phyloP scores from a whole-genome alignment of 257 asterid species.

The Jaltomata sinuosa region DNA sequence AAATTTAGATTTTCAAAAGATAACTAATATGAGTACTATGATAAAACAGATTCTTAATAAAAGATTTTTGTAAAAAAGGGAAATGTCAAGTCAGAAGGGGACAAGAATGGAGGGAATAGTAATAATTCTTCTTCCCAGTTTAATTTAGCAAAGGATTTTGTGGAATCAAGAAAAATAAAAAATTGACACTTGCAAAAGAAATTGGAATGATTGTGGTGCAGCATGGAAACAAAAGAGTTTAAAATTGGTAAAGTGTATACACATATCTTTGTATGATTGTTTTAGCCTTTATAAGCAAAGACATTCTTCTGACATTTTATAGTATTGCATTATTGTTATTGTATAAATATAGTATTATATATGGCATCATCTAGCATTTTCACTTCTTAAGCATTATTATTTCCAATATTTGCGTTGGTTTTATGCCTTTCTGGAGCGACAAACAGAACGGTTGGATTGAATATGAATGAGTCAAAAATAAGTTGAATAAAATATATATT shows the following conservation, averaged over 20 bases:
- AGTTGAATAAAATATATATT: too few relatives aligned
- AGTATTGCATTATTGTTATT: background rate
- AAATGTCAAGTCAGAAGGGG: background rate
- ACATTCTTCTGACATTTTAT: background rate
- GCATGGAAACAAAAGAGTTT: background rate
- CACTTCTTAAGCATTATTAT: background rate
- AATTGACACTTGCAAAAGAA: background rate
- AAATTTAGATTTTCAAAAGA: background rate
- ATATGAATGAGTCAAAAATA: too few relatives aligned
- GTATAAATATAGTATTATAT: background rate
- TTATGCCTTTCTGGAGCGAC: too few relatives aligned
- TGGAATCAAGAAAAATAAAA: background rate
- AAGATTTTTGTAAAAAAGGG: background rate
- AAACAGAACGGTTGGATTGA: too few relatives aligned
- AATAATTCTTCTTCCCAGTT: background rate
- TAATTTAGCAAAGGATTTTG: background rate
- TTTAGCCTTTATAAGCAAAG: background rate
- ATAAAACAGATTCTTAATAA: background rate
- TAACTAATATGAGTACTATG: background rate
- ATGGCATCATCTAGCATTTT: background rate
- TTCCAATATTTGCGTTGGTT: background rate
- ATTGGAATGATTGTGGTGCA: background rate
- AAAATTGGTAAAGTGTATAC: background rate
- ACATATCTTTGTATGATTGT: background rate
- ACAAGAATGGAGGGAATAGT: background rate